Evolutionary conservation across 2,329 filamentous ascomycete species (phyloP).

Genomic region (Helicocarpus griseus): DNA sequence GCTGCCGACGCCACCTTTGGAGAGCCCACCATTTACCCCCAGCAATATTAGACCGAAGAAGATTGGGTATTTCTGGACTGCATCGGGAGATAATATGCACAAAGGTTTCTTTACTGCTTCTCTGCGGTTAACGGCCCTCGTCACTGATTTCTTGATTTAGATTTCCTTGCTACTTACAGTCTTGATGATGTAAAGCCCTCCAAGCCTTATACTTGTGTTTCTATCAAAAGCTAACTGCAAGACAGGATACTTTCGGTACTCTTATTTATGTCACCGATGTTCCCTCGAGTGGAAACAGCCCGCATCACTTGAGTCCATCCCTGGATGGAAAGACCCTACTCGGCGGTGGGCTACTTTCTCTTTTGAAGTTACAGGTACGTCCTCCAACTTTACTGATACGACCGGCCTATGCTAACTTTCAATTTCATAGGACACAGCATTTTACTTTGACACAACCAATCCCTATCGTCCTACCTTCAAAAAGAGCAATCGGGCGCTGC

Average conservation of each 20-base stretch:
- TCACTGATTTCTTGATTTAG: slow-evolving; percentile 13
- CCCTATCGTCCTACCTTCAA: slow-evolving; percentile 50
- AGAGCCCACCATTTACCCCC: slow-evolving; percentile 43
- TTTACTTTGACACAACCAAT: slow-evolving; percentile 51
- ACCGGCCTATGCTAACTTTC: neutral
- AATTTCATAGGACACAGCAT: slow-evolving; percentile 49
- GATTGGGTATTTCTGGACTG: slow-evolving; percentile 57
- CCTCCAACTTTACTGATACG: neutral
- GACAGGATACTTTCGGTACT: slow-evolving; percentile 49
- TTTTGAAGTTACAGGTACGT: slow-evolving; percentile 44
- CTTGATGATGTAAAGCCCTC: slow-evolving; percentile 43
- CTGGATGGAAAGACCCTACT: slow-evolving; percentile 49
- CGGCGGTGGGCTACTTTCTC: slow-evolving; percentile 48
- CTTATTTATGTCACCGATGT: slow-evolving; percentile 51
- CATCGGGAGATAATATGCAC: slow-evolving; percentile 50
- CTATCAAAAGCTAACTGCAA: slow-evolving; percentile 5
- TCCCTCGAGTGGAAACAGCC: slow-evolving; percentile 49
- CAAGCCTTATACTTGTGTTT: neutral
- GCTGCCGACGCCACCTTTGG: slow-evolving; percentile 49
- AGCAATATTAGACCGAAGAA: slow-evolving; percentile 55
- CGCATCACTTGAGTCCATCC: slow-evolving; percentile 49
- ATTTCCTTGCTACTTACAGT: slow-evolving; percentile 50
- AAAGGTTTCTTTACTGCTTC: slow-evolving; percentile 26
- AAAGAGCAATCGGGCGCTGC: slow-evolving; percentile 51
- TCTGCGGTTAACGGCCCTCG: neutral